These are phyloP conservation scores for Solanum hybrid DNA, from an alignment of 305 asterid genomes.

Conservation along the genomic window DNA sequence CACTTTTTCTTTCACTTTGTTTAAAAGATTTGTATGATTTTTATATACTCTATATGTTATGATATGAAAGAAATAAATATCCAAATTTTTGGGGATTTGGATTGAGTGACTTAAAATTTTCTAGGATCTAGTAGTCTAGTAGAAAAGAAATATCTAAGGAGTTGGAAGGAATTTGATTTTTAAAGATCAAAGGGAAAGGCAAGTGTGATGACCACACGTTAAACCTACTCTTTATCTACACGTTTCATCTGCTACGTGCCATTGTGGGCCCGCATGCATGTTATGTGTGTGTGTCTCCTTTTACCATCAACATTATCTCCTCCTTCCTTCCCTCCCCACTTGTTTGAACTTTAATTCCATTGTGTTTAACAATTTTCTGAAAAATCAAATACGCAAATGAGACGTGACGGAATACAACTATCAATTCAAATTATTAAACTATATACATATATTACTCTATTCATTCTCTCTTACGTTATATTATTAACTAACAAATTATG, in stretches of 20 bases:
- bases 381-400: not conserved
- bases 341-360: not conserved
- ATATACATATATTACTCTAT: not conserved
- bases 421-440: not conserved
- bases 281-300: not conserved
- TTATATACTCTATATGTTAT: too few species aligned
- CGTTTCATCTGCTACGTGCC: slow-evolving; percentile 37
- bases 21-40: not conserved
- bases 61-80: too few species aligned
- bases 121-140: not conserved
- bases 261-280: not conserved
- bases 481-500: too few species aligned
- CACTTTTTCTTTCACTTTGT: not conserved
- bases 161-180: not conserved
- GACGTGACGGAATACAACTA: not conserved
- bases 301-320: not conserved
- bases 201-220: slow-evolving; percentile 88
- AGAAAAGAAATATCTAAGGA: slow-evolving; percentile 21
- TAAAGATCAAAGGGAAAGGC: not conserved
- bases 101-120: not conserved
- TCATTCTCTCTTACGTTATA: not conserved
- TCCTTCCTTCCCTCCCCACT: not conserved
- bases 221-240: slow-evolving; percentile 42
- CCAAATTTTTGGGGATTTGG: not conserved
- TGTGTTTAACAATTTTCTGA: not conserved